Evolutionary conservation across 2,329 filamentous ascomycete genomes (phyloP).

Genomic region (Calonectria multiphialidica): DNA sequence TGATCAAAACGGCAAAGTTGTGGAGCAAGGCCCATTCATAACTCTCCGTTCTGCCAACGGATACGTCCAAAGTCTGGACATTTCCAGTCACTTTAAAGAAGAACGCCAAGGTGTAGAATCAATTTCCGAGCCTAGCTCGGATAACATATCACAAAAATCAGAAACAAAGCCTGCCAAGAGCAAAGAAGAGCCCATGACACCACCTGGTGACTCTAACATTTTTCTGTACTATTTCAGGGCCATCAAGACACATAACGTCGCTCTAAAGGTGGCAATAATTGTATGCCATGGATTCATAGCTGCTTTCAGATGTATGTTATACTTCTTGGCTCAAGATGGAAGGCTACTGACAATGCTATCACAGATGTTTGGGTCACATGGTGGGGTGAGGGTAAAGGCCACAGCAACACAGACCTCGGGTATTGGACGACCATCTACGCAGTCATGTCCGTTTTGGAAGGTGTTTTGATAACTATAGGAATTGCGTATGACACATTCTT

Average conservation of each 20-base stretch:
- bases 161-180: neutral
- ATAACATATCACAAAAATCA: neutral
- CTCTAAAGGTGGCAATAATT: constrained; percentile 28
- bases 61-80: constrained; percentile 52
- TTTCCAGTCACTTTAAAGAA: constrained; percentile 39
- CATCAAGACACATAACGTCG: constrained; percentile 35
- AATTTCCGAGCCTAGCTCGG: neutral
- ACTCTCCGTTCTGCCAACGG: constrained; percentile 50
- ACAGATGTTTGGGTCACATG: constrained; percentile 47
- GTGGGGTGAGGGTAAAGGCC: constrained; percentile 47
- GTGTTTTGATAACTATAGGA: constrained; percentile 38
- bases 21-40: constrained; percentile 56
- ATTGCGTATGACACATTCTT: constrained; percentile 37
- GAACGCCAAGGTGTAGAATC: constrained; percentile 17
- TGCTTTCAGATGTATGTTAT: constrained; percentile 41
- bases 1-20: constrained; percentile 50
- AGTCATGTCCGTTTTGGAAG: constrained; percentile 40
- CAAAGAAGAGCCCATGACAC: constrained; percentile 2
- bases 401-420: constrained; percentile 39
- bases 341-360: neutral
- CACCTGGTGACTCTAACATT: constrained; percentile 39
- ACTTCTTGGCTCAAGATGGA: fast-evolving
- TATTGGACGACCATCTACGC: constrained; percentile 47
- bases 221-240: constrained; percentile 46
- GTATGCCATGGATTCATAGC: constrained; percentile 32